Evolutionary conservation across 2,329 filamentous ascomycete species (phyloP).

Genomic region (Decorospora gaudefroyi): DNA sequence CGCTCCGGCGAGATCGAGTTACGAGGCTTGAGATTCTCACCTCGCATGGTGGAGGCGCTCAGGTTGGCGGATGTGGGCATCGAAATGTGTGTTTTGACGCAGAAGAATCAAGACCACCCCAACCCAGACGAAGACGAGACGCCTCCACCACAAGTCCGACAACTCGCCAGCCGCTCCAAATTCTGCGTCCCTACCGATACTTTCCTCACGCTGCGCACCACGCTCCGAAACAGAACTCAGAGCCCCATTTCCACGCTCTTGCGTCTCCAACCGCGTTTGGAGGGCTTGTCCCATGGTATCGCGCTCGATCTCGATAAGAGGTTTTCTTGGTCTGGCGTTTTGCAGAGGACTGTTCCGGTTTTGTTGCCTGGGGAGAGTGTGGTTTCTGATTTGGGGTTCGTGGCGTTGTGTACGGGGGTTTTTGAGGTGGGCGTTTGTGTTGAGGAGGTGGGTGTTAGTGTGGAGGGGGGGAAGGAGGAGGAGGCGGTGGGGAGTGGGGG

Average conservation of each 20-base stretch:
- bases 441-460: conserved; percentile 71
- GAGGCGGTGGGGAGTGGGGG: conserved; percentile 30
- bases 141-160: conserved; percentile 37
- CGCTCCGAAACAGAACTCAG: conserved; percentile 72
- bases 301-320: conserved; percentile 82
- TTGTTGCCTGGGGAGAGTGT: conserved; percentile 63
- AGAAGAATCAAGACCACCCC: not conserved
- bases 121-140: conserved; percentile 17
- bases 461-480: conserved; percentile 18
- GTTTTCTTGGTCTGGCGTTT: conserved; percentile 80
- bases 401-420: conserved; percentile 75
- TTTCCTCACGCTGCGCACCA: conserved; percentile 72
- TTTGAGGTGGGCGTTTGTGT: conserved; percentile 82
- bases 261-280: conserved; percentile 75
- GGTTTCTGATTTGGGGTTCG: conserved; percentile 69
- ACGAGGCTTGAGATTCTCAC: conserved; percentile 71
- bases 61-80: conserved; percentile 76
- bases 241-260: conserved; percentile 72
- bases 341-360: conserved; percentile 73
- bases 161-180: conserved; percentile 52
- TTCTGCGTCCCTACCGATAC: conserved; percentile 60
- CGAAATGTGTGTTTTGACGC: conserved; percentile 54
- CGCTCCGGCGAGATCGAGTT: conserved; percentile 78
- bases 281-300: conserved; percentile 70
- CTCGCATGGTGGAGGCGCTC: conserved; percentile 81